These are phyloP conservation scores for Albizia julibrissin DNA, from an alignment of 306 rosid species.

Conservation along the genomic window DNA sequence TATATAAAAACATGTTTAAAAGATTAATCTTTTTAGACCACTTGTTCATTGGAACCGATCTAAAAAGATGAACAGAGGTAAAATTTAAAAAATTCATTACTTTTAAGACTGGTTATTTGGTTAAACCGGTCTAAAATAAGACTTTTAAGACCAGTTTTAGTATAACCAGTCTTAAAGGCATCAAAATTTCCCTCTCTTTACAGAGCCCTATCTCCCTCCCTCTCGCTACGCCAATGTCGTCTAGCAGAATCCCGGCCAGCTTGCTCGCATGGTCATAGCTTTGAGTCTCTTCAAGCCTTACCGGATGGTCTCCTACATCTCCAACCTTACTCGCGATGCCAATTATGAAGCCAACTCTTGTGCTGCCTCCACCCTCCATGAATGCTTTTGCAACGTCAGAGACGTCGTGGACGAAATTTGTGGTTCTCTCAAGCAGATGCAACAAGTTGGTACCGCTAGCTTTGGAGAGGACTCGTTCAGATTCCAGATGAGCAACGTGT, in stretches of 20 bases:
- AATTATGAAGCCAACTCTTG: constrained; percentile 56
- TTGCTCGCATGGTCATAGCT: constrained; percentile 78
- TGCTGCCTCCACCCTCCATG: constrained; percentile 67
- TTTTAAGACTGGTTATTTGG: too few species aligned
- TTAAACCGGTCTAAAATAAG: too few species aligned
- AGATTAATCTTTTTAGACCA: too few species aligned
- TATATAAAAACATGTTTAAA: too few species aligned
- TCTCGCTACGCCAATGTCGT: constrained; percentile 80
- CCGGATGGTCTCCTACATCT: constrained; percentile 52
- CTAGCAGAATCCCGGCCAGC: constrained; percentile 65
- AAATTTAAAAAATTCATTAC: too few species aligned
- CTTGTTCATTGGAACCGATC: too few species aligned
- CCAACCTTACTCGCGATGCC: constrained; percentile 62
- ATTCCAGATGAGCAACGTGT: constrained; percentile 96
- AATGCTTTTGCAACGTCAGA: constrained; percentile 78
- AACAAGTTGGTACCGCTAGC: constrained; percentile 49
- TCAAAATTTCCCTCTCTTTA: too few species aligned
- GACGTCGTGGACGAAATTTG: constrained; percentile 87
- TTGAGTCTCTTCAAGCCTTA: constrained; percentile 62
- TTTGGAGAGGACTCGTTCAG: constrained; percentile 44
- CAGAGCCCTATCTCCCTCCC: too few species aligned
- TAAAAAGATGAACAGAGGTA: too few species aligned
- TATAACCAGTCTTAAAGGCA: too few species aligned
- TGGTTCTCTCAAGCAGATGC: constrained; percentile 89
- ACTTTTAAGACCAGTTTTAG: too few species aligned